Evolutionary conservation across 2,329 filamentous ascomycete genomes (phyloP).

Genomic region (Thermochaetoides dissita): DNA sequence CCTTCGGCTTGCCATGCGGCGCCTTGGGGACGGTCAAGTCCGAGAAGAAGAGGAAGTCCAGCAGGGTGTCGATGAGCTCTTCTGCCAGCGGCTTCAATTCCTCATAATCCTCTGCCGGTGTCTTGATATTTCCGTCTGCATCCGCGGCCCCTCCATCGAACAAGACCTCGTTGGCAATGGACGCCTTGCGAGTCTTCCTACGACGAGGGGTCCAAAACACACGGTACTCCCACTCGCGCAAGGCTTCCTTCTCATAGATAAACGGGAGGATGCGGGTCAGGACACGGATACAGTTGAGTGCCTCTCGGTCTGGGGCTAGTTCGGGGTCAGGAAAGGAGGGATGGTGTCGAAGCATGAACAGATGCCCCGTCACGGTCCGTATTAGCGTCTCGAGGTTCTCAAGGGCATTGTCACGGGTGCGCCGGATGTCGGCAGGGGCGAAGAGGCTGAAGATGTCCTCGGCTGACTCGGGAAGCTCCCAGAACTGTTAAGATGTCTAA

Average conservation of each 20-base stretch:
- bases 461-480: conserved; percentile 87
- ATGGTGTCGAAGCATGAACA: conserved; percentile 73
- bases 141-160: conserved; percentile 59
- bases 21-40: conserved; percentile 73
- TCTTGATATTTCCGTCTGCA: conserved; percentile 29
- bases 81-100: conserved; percentile 79
- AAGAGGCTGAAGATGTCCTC: conserved; percentile 97
- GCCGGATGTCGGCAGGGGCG: conserved; percentile 73
- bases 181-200: conserved; percentile 54
- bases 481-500: conserved; percentile 49
- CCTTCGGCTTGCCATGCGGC: conserved; percentile 58
- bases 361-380: conserved; percentile 65
- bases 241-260: conserved; percentile 74
- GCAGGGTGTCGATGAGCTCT: conserved; percentile 77
- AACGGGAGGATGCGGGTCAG: conserved; percentile 82
- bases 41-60: conserved; percentile 83
- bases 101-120: conserved; percentile 51
- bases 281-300: conserved; percentile 88
- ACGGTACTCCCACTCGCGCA: conserved; percentile 74
- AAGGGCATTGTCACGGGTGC: conserved; percentile 70
- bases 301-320: conserved; percentile 70
- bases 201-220: conserved; percentile 80
- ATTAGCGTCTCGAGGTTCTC: conserved; percentile 85
- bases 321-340: conserved; percentile 81
- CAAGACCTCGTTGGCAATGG: conserved; percentile 59